Evolutionary conservation across 2,329 filamentous ascomycete species (phyloP).

Genomic region (Neocucurbitaria cava): DNA sequence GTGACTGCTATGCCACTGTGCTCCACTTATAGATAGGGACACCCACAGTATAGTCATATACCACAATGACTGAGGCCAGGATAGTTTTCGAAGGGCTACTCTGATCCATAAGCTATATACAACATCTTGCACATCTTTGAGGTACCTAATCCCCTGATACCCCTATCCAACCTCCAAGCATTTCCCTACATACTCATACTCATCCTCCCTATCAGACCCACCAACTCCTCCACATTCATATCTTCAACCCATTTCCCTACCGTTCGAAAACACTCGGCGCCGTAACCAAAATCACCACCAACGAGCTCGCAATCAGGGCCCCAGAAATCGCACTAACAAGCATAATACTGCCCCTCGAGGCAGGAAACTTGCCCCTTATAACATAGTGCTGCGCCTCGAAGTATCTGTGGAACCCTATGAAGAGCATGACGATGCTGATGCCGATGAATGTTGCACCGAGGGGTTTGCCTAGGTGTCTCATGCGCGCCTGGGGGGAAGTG

Average conservation of each 20-base stretch:
- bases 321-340: slow-evolving; percentile 71
- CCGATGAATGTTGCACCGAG: slow-evolving; percentile 75
- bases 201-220: background rate
- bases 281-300: slow-evolving; percentile 66
- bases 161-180: background rate
- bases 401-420: slow-evolving; percentile 80
- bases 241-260: slow-evolving; percentile 10
- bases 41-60: background rate
- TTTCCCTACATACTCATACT: too few relatives aligned
- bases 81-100: background rate
- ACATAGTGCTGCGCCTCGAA: slow-evolving; percentile 82
- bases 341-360: slow-evolving; percentile 76
- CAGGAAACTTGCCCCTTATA: slow-evolving; percentile 79
- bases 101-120: too few relatives aligned
- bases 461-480: slow-evolving; percentile 44
- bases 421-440: slow-evolving; percentile 76
- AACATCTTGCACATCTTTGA: background rate
- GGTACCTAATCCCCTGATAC: background rate
- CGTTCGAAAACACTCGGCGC: slow-evolving; percentile 56
- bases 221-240: background rate
- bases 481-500: slow-evolving; percentile 15
- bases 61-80: background rate
- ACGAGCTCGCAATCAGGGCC: slow-evolving; percentile 63
- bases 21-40: too few relatives aligned
- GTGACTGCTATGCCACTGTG: background rate